Base-by-base conservation (phyloP, 805 yeast species). In the Candida broadrunensis region DNA sequence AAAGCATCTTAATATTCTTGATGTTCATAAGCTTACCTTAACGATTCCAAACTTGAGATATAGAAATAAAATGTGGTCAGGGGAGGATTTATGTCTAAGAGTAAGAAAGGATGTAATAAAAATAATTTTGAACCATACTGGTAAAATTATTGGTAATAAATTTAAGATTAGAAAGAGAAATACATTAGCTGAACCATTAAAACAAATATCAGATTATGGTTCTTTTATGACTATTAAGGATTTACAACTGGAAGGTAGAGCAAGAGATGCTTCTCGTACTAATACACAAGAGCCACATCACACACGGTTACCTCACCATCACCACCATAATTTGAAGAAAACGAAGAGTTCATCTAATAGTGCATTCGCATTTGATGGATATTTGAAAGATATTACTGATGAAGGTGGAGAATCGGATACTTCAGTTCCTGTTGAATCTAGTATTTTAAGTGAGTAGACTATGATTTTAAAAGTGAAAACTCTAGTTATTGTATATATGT, bases 101-200 rank as follows among this genome's bases (percentile, higher is more conserved):
- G 54, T 90, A 41, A 81, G 83, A 56, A 83, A 79, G 53, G 81
- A 80, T 27, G 52, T 83, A n/a, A 61, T 81, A 29, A 80, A 74
- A 54, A 69, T 81, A 1, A 60, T 84, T 16, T 49, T 84, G 39
- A 70, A 69, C 35, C 88, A 85, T 50, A 75, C 90, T 0, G 97
- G 96, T 3, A 80, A 83, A 43, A 77, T 91, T 37, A 56, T 90
- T 26, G 81, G 85, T n/a, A 88, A 88, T 56, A 88, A 87, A 61
- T 64, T 91, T 42, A 72, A 67, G 48, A 33, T 44, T 8, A 67
- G 63, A 29, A 75, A 68, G 50, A 53, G 63, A 37, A 47, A 45
- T 8, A 40, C 43, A 17, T 38, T 45, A 0, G 34, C 47, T 5
- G 60, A 59, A 34, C 75, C 74, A 9, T 56, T 72, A 48, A 61